Evolutionary conservation across 2,329 filamentous ascomycete genomes (phyloP), one percentile per base, ranked within the genome.

Genomic region (Drechslerella dactyloides): DNA sequence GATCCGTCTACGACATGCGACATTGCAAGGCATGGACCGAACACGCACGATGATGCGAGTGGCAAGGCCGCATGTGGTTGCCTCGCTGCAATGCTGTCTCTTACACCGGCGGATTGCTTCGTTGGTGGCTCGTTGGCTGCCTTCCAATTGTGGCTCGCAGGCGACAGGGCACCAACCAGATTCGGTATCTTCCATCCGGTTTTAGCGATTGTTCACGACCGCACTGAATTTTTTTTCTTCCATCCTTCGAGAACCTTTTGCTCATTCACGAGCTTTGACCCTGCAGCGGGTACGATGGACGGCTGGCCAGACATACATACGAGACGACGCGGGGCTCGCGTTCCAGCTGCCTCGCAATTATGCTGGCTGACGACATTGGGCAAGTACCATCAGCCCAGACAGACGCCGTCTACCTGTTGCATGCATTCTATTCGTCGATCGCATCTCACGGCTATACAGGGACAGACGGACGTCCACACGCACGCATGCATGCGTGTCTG

Each of bases 151-250:
- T 52, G 51, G 66, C 48, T 27, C 8, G 56, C 63, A 63, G 66
- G 66, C 59, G 66, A 70, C 61, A 64, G 50, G 37, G 58, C 66
- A 64, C 66, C 66, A 70, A 70, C 66, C 66, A 48, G 48, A 64
- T 70, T 70, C 53, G 55, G 66, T 57, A 55, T 17, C 54, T 53
- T 70, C 59, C 59, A 70, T 35, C 66, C 66, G 66, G 13, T 40
- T 64, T 57, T 60, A 60, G 59, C 48, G 57, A 61, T 68, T 37
- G 44, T 48, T 21, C 17, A 42, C 54, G 50, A 17, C n/a, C 15
- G 11, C n/a, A 17, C 13, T 6, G 11, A 17, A 42, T 3, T 42
- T 42, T 42, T 42, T 37, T 37, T 37, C 13, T 37, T 42, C n/a
- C n/a, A 2, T 6, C n/a, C n/a, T 42, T 42, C 37, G 37, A 11